Evolutionary conservation across 1,284 basidiomycete species (phyloP), one percentile per base, ranked within the genome.

Genomic region (Moesziomyces sp.): DNA sequence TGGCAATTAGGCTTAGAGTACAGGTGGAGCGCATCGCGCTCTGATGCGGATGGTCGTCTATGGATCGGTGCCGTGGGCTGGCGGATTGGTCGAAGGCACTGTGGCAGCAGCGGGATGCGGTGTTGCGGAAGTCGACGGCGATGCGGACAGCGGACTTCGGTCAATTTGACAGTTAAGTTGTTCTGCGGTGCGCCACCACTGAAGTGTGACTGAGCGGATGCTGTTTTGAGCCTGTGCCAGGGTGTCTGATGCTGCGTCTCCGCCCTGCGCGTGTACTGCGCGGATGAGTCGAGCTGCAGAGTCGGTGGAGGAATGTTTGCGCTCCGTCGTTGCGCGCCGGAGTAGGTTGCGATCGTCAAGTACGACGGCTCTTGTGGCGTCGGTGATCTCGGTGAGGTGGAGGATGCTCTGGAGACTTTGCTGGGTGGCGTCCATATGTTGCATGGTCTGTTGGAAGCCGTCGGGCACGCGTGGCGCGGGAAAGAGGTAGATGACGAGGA

Each of bases 391-490:
- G 30, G 61, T 42, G 8, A 64, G 52, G 42, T 60, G 64, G 42
- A 73, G 38, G 1, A 68, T 40, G 38, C 44, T 65, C 23, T 69
- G 61, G 2, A 74, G 42, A 35, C 38, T 65, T 11, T 50, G 45
- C n/a, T 74, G 61, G n/a, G 66, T 57, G 7, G 58, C 42, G 6
- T 58, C 51, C n/a, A 74, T 45, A n/a, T 69, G 66, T 3, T 46
- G 26, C 28, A 68, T 51, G 33, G 38, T 59, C 42, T 64, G 71
- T 4, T 66, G 45, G 46, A 74, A 74, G 52, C n/a, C 26, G n/a
- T 38, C 40, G 5, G 44, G 23, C 1, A 46, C 44, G 24, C 40
- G 43, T 0, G 54, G 53, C 7, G 55, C 24, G 3, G 71, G 71
- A 3, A 46, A 69, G n/a, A 69, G 44, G 28, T 69, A 74, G 55